Conservation (phyloP, 495 filamentous ascomycete species). For the Trichoderma gamsii region DNA sequence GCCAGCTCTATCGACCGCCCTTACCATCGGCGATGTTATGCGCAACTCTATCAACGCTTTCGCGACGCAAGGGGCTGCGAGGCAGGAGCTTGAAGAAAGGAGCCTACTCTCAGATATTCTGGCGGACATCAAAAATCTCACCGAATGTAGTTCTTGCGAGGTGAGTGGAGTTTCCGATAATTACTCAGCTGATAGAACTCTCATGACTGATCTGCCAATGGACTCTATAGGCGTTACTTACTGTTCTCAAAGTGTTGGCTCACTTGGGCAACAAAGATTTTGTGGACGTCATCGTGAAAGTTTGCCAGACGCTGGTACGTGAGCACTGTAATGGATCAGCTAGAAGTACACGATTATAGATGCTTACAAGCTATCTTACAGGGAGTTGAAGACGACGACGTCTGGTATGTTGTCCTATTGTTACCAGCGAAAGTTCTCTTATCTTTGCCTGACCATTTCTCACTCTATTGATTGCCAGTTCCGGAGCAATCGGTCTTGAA, state of each 20-base stretch:
- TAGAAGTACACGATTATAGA: background rate
- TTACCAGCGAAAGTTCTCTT: background rate
- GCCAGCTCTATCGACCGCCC: background rate
- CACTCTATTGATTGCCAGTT: constrained; percentile 18
- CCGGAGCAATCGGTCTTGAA: constrained; percentile 41
- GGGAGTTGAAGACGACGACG: background rate
- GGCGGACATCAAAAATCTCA: background rate
- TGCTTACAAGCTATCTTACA: background rate
- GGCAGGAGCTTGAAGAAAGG: background rate
- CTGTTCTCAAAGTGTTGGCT: background rate
- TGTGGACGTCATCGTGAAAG: background rate
- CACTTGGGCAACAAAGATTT: background rate
- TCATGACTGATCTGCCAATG: background rate
- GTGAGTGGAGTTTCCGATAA: background rate
- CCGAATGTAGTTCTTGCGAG: background rate
- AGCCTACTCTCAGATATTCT: background rate
- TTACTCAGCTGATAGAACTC: background rate
- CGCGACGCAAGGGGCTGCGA: background rate
- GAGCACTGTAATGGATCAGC: background rate
- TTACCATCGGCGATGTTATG: background rate
- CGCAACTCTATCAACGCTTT: background rate
- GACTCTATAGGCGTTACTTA: background rate
- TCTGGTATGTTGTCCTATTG: background rate
- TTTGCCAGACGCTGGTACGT: background rate
- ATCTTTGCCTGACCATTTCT: background rate